Evolutionary conservation across 2,329 filamentous ascomycete species (phyloP).

Genomic region (Calonectria pseudoreteaudii): DNA sequence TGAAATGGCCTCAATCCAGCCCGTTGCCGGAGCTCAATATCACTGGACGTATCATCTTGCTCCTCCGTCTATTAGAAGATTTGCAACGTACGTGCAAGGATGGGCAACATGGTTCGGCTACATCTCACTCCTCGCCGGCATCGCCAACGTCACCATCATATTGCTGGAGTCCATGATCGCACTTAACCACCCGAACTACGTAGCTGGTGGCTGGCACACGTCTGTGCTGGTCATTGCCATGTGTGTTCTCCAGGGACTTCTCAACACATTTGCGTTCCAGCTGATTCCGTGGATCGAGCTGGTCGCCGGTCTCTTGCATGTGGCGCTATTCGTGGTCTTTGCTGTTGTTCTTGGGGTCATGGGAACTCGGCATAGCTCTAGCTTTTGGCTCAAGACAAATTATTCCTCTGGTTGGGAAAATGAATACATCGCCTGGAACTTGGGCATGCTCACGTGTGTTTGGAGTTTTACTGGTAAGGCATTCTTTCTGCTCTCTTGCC

Average conservation of each 20-base stretch:
- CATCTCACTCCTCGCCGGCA: slow-evolving; percentile 37
- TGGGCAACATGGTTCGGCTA: slow-evolving; percentile 43
- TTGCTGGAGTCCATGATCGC: slow-evolving; percentile 41
- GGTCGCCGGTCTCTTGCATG: slow-evolving; percentile 38
- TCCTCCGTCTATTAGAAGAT: slow-evolving; percentile 29
- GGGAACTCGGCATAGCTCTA: slow-evolving; percentile 34
- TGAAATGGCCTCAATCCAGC: slow-evolving; percentile 42
- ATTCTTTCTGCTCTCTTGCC: too few species aligned
- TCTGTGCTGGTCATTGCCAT: slow-evolving; percentile 41
- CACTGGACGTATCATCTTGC: slow-evolving; percentile 42
- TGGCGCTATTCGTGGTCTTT: slow-evolving; percentile 39
- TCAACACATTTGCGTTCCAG: slow-evolving; percentile 38
- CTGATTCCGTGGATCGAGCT: slow-evolving; percentile 41
- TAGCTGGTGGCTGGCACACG: slow-evolving; percentile 40
- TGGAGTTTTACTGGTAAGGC: slow-evolving; percentile 41
- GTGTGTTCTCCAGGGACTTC: slow-evolving; percentile 36
- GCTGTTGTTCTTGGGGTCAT: slow-evolving; percentile 40
- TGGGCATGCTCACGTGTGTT: slow-evolving; percentile 41
- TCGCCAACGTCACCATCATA: slow-evolving; percentile 43
- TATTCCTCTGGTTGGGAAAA: slow-evolving; percentile 40
- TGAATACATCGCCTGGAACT: slow-evolving; percentile 38
- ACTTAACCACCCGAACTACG: slow-evolving; percentile 37
- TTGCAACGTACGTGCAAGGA: slow-evolving; percentile 41
- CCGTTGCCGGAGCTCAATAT: slow-evolving; percentile 38
- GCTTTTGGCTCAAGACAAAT: slow-evolving; percentile 37